These are phyloP conservation scores for Trichoderma koningiopsis DNA, from an alignment of 2,329 filamentous ascomycete genomes.

Conservation along the genomic window DNA sequence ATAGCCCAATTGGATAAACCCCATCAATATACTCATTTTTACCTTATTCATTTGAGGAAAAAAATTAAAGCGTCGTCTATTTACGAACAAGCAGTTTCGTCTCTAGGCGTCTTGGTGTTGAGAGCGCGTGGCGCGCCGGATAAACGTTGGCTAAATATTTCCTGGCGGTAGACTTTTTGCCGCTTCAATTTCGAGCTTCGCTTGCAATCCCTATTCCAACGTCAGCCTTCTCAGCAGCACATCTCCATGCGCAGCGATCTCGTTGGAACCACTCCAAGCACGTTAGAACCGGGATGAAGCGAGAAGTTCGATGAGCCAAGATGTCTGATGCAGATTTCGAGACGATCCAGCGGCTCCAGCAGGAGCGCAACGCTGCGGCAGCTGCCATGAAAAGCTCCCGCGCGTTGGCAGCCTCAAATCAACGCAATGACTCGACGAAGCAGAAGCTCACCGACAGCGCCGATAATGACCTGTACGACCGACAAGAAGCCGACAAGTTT, in stretches of 20 bases:
- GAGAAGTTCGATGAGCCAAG: conserved; percentile 42
- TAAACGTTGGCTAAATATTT: conserved; percentile 37
- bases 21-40: neutral
- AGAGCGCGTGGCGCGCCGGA: conserved; percentile 30
- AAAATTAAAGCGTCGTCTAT: neutral
- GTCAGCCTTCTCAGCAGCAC: conserved; percentile 34
- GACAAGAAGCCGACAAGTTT: conserved; percentile 76
- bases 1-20: neutral
- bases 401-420: conserved; percentile 75
- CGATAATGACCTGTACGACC: conserved; percentile 85
- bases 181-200: conserved; percentile 30
- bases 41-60: neutral
- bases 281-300: conserved; percentile 49
- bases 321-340: conserved; percentile 86
- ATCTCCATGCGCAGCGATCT: conserved; percentile 44
- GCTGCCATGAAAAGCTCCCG: conserved; percentile 79
- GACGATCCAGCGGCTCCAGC: conserved; percentile 82
- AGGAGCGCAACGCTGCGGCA: conserved; percentile 83
- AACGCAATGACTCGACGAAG: conserved; percentile 87
- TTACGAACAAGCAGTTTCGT: neutral
- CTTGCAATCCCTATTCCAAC: conserved; percentile 25
- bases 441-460: conserved; percentile 87
- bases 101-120: neutral
- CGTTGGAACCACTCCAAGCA: conserved; percentile 40
- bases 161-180: conserved; percentile 37